These are phyloP conservation scores for Citrus cavaleriei DNA, from an alignment of 345 rosid species.

Conservation along the genomic window DNA sequence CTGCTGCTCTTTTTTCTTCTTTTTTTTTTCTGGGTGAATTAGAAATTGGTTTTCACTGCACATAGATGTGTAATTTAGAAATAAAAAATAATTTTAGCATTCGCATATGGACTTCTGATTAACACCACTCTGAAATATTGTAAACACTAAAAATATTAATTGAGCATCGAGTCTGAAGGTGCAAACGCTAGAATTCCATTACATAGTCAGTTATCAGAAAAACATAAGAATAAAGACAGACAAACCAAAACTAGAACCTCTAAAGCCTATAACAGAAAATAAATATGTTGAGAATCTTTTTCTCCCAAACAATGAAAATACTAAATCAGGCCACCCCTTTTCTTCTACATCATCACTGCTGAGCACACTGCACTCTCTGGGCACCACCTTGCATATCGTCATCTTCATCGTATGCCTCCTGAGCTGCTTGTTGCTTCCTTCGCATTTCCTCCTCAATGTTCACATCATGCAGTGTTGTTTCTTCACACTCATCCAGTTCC, in stretches of 20 bases:
- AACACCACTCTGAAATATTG: no score
- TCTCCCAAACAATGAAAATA: constrained; percentile 11
- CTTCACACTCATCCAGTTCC: constrained; percentile 83
- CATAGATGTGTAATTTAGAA: neutral
- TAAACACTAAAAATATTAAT: neutral
- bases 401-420: constrained; percentile 51
- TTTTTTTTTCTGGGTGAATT: neutral
- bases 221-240: neutral
- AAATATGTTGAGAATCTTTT: constrained; percentile 14
- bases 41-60: neutral
- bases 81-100: no score
- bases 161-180: neutral
- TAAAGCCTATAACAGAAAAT: neutral
- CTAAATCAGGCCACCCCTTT: neutral
- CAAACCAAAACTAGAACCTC: constrained; percentile 3
- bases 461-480: constrained; percentile 64
- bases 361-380: constrained; percentile 63
- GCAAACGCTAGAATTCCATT: constrained; percentile 1
- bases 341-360: constrained; percentile 32
- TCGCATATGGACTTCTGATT: no score
- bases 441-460: constrained; percentile 66
- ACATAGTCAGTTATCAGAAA: neutral
- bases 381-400: constrained; percentile 55
- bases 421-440: constrained; percentile 34
- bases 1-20: neutral